phyloP scores from a whole-genome alignment of 306 rosid genomes.

The Lithocarpus polystachyus region DNA sequence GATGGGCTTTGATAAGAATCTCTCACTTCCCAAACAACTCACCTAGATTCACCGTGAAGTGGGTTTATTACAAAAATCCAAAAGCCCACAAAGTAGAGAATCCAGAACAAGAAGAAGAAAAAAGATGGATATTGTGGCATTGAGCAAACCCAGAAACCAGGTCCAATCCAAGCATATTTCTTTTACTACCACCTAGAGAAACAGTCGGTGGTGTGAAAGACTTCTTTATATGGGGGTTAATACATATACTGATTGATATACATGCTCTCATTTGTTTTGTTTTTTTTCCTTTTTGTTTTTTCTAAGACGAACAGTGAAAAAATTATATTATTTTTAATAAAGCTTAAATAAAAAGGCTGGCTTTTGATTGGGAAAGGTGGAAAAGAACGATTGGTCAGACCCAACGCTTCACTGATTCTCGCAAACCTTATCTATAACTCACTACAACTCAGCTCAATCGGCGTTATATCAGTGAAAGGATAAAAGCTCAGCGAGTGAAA shows the following conservation, averaged over 20 bases:
- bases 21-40: conserved; percentile 21
- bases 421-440: conserved; percentile 57
- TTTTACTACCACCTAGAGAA: conserved; percentile 11
- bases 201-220: background rate
- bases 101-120: conserved; percentile 10
- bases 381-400: conserved; percentile 31
- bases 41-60: conserved; percentile 15
- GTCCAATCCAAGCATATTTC: conserved; percentile 30
- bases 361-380: conserved; percentile 49
- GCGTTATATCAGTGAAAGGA: conserved; percentile 8
- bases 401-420: conserved; percentile 42
- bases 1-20: conserved; percentile 50
- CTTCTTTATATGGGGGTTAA: background rate
- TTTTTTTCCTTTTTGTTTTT: background rate
- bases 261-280: background rate
- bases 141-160: conserved; percentile 24
- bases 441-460: conserved; percentile 27
- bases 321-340: background rate
- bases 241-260: conserved; percentile 6
- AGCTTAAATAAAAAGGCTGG: conserved; percentile 30
- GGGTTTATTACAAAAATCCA: conserved; percentile 32
- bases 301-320: background rate
- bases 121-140: conserved; percentile 23
- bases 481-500: background rate
- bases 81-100: conserved; percentile 24